A percentile compares a stretch with the other conserved stretches of the same genome.
Evolutionary conservation across 305 asterid genomes (phyloP).

Genomic region (Fraxinus paxiana): DNA sequence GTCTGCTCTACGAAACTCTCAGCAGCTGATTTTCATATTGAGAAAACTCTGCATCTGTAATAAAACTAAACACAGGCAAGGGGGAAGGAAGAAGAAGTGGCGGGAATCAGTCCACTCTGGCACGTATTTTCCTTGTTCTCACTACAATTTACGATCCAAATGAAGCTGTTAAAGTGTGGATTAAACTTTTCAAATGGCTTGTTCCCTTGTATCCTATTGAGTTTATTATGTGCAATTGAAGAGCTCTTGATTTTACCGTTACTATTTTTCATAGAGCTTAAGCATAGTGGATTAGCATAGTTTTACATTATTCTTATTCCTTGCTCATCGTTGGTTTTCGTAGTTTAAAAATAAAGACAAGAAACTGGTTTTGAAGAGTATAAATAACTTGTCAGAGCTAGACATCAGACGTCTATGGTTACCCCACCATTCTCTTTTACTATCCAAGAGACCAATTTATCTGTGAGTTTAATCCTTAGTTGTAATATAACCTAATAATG

Average conservation of each 20-base stretch:
- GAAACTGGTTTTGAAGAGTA: neutral
- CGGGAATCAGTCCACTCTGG: neutral
- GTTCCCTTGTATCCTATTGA: neutral
- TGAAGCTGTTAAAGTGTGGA: neutral
- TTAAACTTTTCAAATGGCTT: neutral
- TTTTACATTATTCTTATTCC: neutral
- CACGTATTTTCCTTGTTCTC: neutral
- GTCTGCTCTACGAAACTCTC: conserved; percentile 47
- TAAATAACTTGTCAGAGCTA: neutral
- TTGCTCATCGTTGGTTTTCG: neutral
- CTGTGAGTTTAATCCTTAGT: neutral
- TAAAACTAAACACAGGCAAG: neutral
- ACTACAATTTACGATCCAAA: neutral
- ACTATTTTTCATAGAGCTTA: neutral
- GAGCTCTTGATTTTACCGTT: neutral
- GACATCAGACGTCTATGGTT: neutral
- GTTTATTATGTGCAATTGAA: neutral
- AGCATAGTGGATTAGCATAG: neutral
- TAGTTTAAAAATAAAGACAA: neutral
- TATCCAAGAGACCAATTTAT: neutral
- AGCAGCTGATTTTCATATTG: conserved; percentile 9
- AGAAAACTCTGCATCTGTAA: neutral
- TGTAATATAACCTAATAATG: neutral
- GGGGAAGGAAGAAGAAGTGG: neutral
- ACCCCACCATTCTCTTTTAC: neutral